phyloP scores from a whole-genome alignment of 148 eudicot species.

The Euryodendron excelsum region DNA sequence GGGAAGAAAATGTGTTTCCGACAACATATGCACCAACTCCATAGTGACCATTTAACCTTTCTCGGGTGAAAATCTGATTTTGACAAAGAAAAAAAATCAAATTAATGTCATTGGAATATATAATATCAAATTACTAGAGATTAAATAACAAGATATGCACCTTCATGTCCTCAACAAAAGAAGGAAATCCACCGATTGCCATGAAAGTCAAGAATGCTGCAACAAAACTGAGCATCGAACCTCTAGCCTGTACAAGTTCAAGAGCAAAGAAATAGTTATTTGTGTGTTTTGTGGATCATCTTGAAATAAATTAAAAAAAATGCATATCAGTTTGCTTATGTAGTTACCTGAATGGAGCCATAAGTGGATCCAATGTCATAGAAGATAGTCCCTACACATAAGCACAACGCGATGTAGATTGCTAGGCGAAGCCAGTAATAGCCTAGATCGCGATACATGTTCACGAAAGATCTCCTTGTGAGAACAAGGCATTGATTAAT shows the following conservation, averaged over 20 bases:
- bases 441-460: constrained; percentile 61
- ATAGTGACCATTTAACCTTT: constrained; percentile 59
- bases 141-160: constrained; percentile 11
- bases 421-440: constrained; percentile 63
- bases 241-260: constrained; percentile 43
- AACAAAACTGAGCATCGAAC: constrained; percentile 47
- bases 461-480: constrained; percentile 51
- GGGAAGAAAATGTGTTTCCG: constrained; percentile 52
- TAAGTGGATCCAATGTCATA: constrained; percentile 41
- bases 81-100: neutral
- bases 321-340: neutral
- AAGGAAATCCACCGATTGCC: constrained; percentile 70
- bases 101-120: neutral
- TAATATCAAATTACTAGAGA: neutral
- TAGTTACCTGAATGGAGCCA: constrained; percentile 50
- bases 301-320: no score
- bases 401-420: constrained; percentile 43
- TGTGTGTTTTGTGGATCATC: neutral
- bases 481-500: constrained; percentile 43
- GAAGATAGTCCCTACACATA: constrained; percentile 52
- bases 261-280: neutral
- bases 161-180: constrained; percentile 65
- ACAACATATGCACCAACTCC: constrained; percentile 45
- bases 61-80: constrained; percentile 46
- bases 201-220: constrained; percentile 55